phyloP scores from a whole-genome alignment of 306 rosid genomes.

The Vigna unguiculata region DNA sequence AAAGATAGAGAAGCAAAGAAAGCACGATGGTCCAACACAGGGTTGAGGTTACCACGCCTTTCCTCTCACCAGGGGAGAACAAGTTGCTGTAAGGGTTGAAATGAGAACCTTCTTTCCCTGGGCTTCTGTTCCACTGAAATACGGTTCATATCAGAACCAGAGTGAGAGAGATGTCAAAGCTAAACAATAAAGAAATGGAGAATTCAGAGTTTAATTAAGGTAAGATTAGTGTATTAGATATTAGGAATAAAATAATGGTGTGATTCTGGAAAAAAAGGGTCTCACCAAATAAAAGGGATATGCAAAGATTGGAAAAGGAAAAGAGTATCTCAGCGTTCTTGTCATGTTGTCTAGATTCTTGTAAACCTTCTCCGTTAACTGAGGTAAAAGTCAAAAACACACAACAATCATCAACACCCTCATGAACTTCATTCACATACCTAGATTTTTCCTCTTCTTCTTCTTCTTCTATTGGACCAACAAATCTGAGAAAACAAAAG shows the following conservation, averaged over 20 bases:
- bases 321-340: slow-evolving; percentile 65
- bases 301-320: slow-evolving; percentile 88
- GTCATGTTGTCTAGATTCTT: slow-evolving; percentile 58
- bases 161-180: neutral
- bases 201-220: neutral
- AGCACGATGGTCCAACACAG: slow-evolving; percentile 74
- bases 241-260: neutral
- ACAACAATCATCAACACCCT: neutral
- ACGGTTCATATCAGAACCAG: slow-evolving; percentile 26
- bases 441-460: neutral
- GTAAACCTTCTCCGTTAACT: slow-evolving; percentile 83
- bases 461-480: neutral
- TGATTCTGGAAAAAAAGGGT: slow-evolving; percentile 1
- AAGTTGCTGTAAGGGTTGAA: slow-evolving; percentile 81
- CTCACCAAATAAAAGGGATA: slow-evolving; percentile 92
- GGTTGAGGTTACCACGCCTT: slow-evolving; percentile 71
- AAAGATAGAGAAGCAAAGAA: slow-evolving; percentile 56
- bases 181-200: neutral
- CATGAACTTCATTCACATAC: neutral
- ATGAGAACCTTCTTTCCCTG: slow-evolving; percentile 94
- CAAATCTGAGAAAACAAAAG: neutral
- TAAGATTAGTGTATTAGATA: neutral
- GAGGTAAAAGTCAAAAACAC: slow-evolving; percentile 26
- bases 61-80: slow-evolving; percentile 72
- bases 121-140: slow-evolving; percentile 87